phyloP scores from a whole-genome alignment of 768 basidiomycete genomes.

The Rhizopogon rudus region DNA sequence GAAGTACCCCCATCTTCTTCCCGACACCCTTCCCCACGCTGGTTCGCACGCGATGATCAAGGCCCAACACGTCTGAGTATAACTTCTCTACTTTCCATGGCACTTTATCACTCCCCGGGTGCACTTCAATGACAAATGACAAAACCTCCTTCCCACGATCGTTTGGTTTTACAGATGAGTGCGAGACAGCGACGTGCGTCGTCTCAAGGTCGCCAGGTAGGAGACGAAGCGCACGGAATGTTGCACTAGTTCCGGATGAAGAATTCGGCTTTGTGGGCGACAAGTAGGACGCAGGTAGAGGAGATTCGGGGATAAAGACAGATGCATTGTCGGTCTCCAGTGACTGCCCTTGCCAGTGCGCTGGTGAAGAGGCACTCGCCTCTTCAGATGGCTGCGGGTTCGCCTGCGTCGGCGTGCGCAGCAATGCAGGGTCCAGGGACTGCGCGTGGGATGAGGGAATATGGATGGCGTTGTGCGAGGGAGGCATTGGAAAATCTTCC shows the following conservation, averaged over 20 bases:
- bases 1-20: slow-evolving; percentile 77
- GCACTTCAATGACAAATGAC: slow-evolving; percentile 77
- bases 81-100: slow-evolving; percentile 87
- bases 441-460: slow-evolving; percentile 4
- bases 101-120: slow-evolving; percentile 66
- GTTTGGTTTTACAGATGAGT: slow-evolving; percentile 83
- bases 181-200: slow-evolving; percentile 66
- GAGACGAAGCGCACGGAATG: slow-evolving; percentile 71
- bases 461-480: slow-evolving; percentile 20
- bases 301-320: slow-evolving; percentile 21
- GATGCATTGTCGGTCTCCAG: slow-evolving; percentile 14
- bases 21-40: slow-evolving; percentile 54
- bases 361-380: slow-evolving; percentile 12
- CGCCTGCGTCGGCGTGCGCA: slow-evolving; percentile 12
- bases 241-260: slow-evolving; percentile 27
- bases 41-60: slow-evolving; percentile 74
- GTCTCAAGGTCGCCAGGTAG: slow-evolving; percentile 66
- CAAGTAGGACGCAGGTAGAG: slow-evolving; percentile 26
- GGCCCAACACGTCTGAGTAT: slow-evolving; percentile 86
- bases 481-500: slow-evolving; percentile 52
- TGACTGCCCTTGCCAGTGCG: slow-evolving; percentile 17
- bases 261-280: slow-evolving; percentile 19
- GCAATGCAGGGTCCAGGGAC: slow-evolving; percentile 2
- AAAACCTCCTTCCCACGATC: slow-evolving; percentile 90
- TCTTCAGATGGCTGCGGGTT: slow-evolving; percentile 14